These are phyloP conservation scores for Xylaria sp. DNA, from an alignment of 2,329 filamentous ascomycete genomes.

Conservation along the genomic window DNA sequence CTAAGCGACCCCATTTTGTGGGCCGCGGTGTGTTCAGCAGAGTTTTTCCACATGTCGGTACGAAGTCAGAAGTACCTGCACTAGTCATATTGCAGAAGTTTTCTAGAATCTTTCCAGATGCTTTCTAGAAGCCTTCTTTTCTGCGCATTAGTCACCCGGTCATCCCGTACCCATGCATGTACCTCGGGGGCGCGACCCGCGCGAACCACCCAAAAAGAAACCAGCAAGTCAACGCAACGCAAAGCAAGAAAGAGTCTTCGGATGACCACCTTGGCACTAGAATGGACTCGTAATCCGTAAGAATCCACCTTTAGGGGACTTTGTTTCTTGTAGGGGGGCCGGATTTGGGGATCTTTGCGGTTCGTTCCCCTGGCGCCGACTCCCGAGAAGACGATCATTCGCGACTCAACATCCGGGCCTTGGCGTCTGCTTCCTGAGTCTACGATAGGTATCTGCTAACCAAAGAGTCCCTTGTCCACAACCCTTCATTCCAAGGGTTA, in stretches of 20 bases:
- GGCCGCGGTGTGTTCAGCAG: not conserved
- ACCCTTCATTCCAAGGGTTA: not conserved
- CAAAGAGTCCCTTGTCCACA: not conserved
- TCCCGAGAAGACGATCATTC: not conserved
- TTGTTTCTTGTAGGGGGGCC: too few relatives aligned
- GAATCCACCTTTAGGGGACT: too few relatives aligned
- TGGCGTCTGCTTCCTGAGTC: not conserved
- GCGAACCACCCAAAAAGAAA: too few relatives aligned
- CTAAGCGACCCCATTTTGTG: not conserved
- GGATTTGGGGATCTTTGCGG: not conserved
- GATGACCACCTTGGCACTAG: not conserved
- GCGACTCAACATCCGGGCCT: not conserved
- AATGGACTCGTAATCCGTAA: too few relatives aligned
- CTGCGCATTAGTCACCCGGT: slow-evolving; percentile 20
- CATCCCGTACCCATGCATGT: slow-evolving; percentile 14
- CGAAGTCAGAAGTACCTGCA: not conserved
- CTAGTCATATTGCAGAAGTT: slow-evolving; percentile 1
- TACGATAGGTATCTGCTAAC: not conserved
- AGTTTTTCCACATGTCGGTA: not conserved
- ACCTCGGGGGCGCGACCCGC: too few relatives aligned
- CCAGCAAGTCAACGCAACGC: too few relatives aligned
- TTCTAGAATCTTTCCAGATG: slow-evolving; percentile 25
- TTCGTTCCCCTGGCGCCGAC: not conserved
- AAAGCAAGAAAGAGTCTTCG: not conserved
- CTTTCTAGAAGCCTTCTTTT: slow-evolving; percentile 26